These are phyloP conservation scores for Fusarium gaditjirri DNA, from an alignment of 2,329 filamentous ascomycete species.

Conservation along the genomic window DNA sequence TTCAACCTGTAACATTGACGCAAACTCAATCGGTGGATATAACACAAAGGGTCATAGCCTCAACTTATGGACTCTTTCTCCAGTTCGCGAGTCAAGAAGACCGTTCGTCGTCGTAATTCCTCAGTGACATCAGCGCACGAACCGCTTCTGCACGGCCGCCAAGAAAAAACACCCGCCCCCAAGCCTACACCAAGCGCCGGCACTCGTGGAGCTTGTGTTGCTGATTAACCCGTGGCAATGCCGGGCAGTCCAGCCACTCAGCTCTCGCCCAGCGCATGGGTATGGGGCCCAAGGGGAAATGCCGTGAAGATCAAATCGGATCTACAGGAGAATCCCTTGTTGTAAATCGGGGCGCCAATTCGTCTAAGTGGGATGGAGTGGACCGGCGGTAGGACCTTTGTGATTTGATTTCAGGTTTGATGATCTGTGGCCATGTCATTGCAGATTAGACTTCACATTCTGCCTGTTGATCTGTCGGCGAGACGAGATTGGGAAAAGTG, in stretches of 20 bases:
- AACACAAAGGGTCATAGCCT: neutral
- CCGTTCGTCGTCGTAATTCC: neutral
- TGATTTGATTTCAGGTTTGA: neutral
- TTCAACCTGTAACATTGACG: neutral
- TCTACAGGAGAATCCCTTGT: slow-evolving; percentile 2
- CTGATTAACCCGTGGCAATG: neutral
- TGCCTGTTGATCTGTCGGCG: neutral
- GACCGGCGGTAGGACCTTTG: neutral
- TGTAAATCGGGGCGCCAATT: neutral
- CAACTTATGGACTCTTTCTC: neutral
- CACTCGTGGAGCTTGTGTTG: neutral
- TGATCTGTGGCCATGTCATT: neutral
- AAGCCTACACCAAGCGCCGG: neutral
- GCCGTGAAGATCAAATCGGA: neutral
- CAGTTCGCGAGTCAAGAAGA: neutral
- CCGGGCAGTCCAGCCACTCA: neutral
- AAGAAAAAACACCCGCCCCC: neutral
- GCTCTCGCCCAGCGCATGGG: neutral
- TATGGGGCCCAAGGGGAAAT: neutral
- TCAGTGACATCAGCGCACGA: neutral
- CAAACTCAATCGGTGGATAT: neutral
- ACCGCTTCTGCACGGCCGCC: neutral
- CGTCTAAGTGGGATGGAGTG: neutral
- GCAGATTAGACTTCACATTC: neutral
- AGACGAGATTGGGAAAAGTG: neutral